Percentiles rank a stretch among this genome's conserved stretches.
Evolutionary conservation across 768 basidiomycete species (phyloP).

Genomic region (Panellus pusillus): DNA sequence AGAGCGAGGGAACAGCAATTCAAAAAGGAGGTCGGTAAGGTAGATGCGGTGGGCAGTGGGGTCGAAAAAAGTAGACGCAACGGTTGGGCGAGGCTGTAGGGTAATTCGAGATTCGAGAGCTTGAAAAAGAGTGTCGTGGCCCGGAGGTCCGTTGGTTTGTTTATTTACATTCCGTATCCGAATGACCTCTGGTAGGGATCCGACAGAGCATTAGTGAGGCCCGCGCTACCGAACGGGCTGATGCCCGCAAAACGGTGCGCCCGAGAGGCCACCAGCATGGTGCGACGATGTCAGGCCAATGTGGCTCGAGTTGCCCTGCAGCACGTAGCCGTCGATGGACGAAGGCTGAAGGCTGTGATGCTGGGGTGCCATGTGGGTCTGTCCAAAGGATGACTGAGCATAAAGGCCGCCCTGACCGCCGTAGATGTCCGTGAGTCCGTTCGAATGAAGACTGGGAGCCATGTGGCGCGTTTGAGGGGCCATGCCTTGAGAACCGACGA

Average conservation of each 20-base stretch:
- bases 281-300: constrained; percentile 62
- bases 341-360: constrained; percentile 62
- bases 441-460: constrained; percentile 50
- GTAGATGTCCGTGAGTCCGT: constrained; percentile 66
- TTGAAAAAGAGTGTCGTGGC: constrained; percentile 13
- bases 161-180: constrained; percentile 76
- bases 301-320: constrained; percentile 71
- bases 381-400: constrained; percentile 58
- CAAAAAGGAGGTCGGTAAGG: constrained; percentile 32
- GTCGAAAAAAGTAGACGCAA: constrained; percentile 25
- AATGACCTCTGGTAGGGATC: constrained; percentile 81
- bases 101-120: constrained; percentile 12
- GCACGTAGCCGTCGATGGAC: constrained; percentile 78
- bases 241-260: constrained; percentile 50
- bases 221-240: constrained; percentile 54
- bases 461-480: constrained; percentile 55
- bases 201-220: constrained; percentile 53
- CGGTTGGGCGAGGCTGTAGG: constrained; percentile 22
- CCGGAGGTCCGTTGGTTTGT: constrained; percentile 5
- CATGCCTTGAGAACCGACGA: constrained; percentile 45
- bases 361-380: constrained; percentile 53
- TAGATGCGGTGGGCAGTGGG: constrained; percentile 29
- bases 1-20: constrained; percentile 23
- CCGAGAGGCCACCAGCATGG: constrained; percentile 59
- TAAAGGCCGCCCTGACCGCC: constrained; percentile 63